These are phyloP conservation scores for Cladosporium sp. DNA, from an alignment of 2,329 filamentous ascomycete species.

Conservation along the genomic window DNA sequence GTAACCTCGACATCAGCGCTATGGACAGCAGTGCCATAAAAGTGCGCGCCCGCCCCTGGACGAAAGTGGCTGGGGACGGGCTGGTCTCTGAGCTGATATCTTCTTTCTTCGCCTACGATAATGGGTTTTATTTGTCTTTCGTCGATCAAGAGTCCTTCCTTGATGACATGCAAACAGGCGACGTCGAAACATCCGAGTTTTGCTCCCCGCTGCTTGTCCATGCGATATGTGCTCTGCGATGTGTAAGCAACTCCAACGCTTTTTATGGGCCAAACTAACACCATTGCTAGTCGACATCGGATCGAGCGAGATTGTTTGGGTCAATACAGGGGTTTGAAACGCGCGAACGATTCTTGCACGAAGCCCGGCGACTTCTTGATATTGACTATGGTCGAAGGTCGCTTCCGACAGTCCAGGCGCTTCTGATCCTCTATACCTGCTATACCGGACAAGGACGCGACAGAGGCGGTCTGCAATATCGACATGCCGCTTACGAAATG, in stretches of 20 bases:
- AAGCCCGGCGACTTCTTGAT: constrained; percentile 3
- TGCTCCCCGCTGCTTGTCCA: constrained; percentile 34
- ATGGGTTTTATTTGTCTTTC: constrained; percentile 10
- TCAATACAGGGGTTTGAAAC: constrained; percentile 9
- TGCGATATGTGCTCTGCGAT: constrained; percentile 20
- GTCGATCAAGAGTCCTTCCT: constrained; percentile 10
- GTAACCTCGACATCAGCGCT: constrained; percentile 5
- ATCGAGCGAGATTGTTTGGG: constrained; percentile 5
- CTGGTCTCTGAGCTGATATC: constrained; percentile 8
- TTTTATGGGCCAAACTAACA: not conserved
- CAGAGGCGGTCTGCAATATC: constrained; percentile 11
- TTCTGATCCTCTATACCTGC: constrained; percentile 10
- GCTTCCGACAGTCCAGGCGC: constrained; percentile 3
- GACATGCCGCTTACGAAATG: constrained; percentile 10
- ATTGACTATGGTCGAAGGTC: constrained; percentile 4
- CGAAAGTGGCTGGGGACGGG: constrained; percentile 4
- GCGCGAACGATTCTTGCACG: constrained; percentile 4
- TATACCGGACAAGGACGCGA: constrained; percentile 9
- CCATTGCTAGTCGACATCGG: constrained; percentile 1
- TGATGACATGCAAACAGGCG: constrained; percentile 5
- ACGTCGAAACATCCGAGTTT: not conserved
- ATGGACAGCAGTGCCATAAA: constrained; percentile 8
- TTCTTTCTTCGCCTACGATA: constrained; percentile 10
- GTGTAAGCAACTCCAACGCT: not conserved
- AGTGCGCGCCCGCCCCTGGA: constrained; percentile 8